These are phyloP conservation scores for Mycena metata DNA, from an alignment of 768 basidiomycete species.

Conservation along the genomic window DNA sequence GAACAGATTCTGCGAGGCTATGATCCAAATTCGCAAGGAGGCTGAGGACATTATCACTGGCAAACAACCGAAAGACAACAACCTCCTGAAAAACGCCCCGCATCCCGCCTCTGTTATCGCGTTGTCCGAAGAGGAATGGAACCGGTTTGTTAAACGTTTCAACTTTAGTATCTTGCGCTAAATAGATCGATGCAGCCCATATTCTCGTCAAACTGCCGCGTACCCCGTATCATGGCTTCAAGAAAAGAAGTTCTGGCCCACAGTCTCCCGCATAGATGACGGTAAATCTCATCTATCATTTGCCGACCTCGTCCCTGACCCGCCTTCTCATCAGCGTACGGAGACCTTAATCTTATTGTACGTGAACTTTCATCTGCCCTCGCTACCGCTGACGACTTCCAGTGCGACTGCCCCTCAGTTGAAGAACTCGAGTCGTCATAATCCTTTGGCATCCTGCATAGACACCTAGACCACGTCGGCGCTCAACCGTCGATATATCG, in stretches of 20 bases:
- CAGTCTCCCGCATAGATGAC: slow-evolving; percentile 93
- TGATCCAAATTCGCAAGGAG: slow-evolving; percentile 96
- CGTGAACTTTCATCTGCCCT: slow-evolving; percentile 49
- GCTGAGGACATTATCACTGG: slow-evolving; percentile 89
- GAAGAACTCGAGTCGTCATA: slow-evolving; percentile 73
- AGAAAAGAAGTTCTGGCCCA: slow-evolving; percentile 97
- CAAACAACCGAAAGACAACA: slow-evolving; percentile 91
- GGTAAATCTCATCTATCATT: slow-evolving; percentile 62
- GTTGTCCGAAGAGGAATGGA: slow-evolving; percentile 86
- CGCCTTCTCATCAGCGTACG: slow-evolving; percentile 72
- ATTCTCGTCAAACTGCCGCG: slow-evolving; percentile 90
- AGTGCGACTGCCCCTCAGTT: slow-evolving; percentile 91
- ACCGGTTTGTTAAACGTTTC: slow-evolving; percentile 65
- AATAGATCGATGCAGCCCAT: slow-evolving; percentile 69
- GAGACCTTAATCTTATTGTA: slow-evolving; percentile 91
- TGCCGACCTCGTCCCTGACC: slow-evolving; percentile 14
- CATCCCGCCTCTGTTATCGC: slow-evolving; percentile 86
- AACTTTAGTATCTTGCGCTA: not conserved
- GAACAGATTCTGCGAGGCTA: slow-evolving; percentile 94
- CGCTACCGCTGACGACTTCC: slow-evolving; percentile 29
- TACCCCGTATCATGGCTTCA: slow-evolving; percentile 88
- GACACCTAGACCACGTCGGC: slow-evolving; percentile 52
- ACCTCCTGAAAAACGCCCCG: slow-evolving; percentile 93
- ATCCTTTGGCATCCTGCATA: slow-evolving; percentile 60
- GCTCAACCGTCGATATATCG: slow-evolving; percentile 46